Evolutionary conservation across 2,329 filamentous ascomycete genomes (phyloP).

Genomic region (Nannizziopsis barbatae): DNA sequence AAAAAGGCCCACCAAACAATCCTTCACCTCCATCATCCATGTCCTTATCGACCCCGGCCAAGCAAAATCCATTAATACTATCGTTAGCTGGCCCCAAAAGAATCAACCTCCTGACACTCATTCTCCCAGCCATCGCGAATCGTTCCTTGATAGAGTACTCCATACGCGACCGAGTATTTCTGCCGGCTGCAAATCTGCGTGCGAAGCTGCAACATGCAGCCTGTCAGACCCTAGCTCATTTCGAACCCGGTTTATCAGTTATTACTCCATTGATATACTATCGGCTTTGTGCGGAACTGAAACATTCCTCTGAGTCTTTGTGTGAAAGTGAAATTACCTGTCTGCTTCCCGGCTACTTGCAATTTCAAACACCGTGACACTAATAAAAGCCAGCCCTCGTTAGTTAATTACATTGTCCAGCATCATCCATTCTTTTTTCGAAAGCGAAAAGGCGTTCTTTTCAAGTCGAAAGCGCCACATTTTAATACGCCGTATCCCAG

Average conservation of each 20-base stretch:
- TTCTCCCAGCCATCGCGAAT: too few species aligned
- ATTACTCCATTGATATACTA: conserved; percentile 1
- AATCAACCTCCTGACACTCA: too few species aligned
- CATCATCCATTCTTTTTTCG: conserved; percentile 1
- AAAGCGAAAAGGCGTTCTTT: not conserved
- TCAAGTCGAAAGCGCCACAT: conserved; percentile 1
- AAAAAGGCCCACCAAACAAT: not conserved
- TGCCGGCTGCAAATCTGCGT: conserved; percentile 1
- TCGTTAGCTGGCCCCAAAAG: too few species aligned
- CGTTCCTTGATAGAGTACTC: too few species aligned
- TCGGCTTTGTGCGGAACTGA: conserved; percentile 9
- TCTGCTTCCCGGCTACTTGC: not conserved
- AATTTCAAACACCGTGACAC: conserved; percentile 5
- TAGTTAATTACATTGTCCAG: not conserved
- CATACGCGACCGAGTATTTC: not conserved
- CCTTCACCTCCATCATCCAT: not conserved
- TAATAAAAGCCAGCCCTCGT: conserved; percentile 2
- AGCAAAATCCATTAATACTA: too few species aligned
- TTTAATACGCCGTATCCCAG: not conserved
- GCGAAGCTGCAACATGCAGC: not conserved
- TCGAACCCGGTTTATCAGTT: not conserved
- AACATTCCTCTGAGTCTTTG: conserved; percentile 7
- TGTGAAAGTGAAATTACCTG: conserved; percentile 6
- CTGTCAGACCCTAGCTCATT: conserved; percentile 5
- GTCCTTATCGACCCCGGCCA: too few species aligned